Evolutionary conservation across 495 filamentous ascomycete genomes (phyloP).

Genomic region (Trichoderma gamsii): DNA sequence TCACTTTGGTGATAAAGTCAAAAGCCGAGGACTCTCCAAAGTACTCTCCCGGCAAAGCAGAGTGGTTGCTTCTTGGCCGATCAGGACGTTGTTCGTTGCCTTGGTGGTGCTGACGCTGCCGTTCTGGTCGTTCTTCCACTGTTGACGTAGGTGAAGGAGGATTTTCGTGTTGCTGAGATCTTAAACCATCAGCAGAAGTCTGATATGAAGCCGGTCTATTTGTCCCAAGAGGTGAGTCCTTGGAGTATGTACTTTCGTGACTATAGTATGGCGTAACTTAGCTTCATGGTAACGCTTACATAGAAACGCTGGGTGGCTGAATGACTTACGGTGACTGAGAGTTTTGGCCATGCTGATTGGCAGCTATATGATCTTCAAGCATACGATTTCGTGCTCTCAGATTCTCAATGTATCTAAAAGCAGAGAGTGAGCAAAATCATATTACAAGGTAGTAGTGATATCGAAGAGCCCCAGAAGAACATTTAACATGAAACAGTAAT

Average conservation of each 20-base stretch:
- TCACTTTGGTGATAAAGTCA: constrained; percentile 15
- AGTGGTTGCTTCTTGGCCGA: background rate
- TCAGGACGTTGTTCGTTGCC: background rate
- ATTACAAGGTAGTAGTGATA: no score
- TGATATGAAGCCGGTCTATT: background rate
- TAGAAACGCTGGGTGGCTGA: no score
- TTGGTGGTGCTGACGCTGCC: background rate
- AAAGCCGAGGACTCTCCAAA: constrained; percentile 17
- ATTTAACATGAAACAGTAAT: no score
- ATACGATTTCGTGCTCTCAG: constrained; percentile 9
- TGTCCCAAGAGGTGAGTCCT: background rate
- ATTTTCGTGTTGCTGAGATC: background rate
- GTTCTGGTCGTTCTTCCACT: background rate
- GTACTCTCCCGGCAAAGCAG: constrained; percentile 14
- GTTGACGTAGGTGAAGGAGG: background rate
- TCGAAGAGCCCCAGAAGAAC: no score
- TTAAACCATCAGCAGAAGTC: background rate
- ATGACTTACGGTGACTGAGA: background rate
- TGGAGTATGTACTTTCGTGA: background rate
- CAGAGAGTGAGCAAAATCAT: no score
- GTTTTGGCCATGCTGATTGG: background rate
- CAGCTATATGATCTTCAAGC: background rate
- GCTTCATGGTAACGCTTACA: background rate
- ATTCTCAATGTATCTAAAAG: constrained; percentile 8
- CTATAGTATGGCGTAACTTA: background rate